Evolutionary conservation across 306 rosid species (phyloP), one percentile per base, ranked within the genome.

Genomic region (Trichosanthes cucumerina): DNA sequence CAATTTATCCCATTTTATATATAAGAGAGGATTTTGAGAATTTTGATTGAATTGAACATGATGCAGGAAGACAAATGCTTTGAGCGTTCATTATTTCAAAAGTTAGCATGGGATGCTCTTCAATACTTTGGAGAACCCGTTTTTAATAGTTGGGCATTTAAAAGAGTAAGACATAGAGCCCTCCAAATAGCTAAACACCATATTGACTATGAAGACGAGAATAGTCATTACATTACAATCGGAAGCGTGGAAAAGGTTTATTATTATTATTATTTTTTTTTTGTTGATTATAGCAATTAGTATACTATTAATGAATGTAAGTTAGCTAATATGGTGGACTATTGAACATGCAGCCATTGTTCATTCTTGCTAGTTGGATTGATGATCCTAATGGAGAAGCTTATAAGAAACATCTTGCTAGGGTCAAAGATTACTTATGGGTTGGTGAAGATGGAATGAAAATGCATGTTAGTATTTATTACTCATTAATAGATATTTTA

Each of bases 381-480:
- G 98, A 93, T 80, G 97, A 93, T 87, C 93, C 97, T 41, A 93
- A 90, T 84, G 90, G 93, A 44, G 96, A 91, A 86, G 96, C 94
- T 96, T 97, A 68, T 9, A 84, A 86, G 33, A 86, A 86, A 54
- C 39, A 36, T 64, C 34, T 58, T 0, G 64, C 65, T 4, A 58
- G 65, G 5, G 15, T 58, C 8, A 47, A 47, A 58, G 65, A 58
- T 12, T 58, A 58, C 28, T 2, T 58, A 9, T 58, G 65, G 65
- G 8, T 58, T 24, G 16, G 18, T 58, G 65, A 58, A 26, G 65
- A 58, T 58, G 65, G 65, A 58, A 58, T 58, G 65, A 58, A 58
- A 5, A 58, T 58, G 18, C 65, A 58, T 11, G 65, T 58, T n/a
- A 58, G 34, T 10, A 23, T 47, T 56, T 10, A 23, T 47, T 56